Evolutionary conservation across 371 early-diverging fungal genomes (phyloP).

Genomic region (Funneliformis caledonium): DNA sequence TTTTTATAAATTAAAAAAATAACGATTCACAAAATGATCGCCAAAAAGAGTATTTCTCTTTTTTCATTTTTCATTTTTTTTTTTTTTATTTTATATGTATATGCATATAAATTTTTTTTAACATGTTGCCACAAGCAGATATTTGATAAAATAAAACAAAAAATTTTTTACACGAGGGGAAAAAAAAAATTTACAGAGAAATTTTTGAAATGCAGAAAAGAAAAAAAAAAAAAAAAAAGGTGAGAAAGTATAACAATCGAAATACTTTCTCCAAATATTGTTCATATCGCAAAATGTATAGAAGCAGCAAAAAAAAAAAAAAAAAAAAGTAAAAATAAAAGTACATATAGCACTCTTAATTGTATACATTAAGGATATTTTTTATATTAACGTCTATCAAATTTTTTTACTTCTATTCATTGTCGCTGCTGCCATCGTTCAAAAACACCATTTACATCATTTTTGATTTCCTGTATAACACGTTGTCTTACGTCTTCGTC

Average conservation of each 20-base stretch:
- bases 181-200: background rate
- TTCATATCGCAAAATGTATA: background rate
- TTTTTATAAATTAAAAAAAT: too few species aligned
- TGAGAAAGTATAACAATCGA: too few species aligned
- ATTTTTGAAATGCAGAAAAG: background rate
- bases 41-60: too few species aligned
- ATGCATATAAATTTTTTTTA: too few species aligned
- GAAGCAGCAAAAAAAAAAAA: background rate
- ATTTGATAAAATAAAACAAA: too few species aligned
- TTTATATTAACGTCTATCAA: too few species aligned
- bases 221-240: too few species aligned
- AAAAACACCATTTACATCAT: conserved; percentile 17
- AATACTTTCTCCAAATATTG: background rate
- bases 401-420: background rate
- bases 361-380: too few species aligned
- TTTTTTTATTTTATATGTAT: too few species aligned
- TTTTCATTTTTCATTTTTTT: too few species aligned
- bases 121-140: background rate
- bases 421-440: conserved; percentile 11
- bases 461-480: conserved; percentile 6
- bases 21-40: too few species aligned
- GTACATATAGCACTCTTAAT: background rate
- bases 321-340: too few species aligned
- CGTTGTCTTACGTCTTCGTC: conserved; percentile 31
- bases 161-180: background rate